Evolutionary conservation across 805 yeast genomes (phyloP).

Genomic region (Clavispora asparagi): DNA sequence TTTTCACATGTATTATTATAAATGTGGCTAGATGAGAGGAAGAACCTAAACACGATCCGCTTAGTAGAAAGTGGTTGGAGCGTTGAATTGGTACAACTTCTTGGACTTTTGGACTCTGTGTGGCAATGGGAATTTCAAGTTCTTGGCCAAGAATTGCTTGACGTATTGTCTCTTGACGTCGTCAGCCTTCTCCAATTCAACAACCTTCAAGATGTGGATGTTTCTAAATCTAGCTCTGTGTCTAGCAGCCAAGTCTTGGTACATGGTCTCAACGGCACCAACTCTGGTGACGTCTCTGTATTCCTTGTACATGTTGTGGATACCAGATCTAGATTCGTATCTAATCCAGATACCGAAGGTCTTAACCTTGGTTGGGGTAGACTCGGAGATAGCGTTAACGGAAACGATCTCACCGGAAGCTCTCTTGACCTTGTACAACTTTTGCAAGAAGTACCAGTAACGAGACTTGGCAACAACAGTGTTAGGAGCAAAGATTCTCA

Average conservation of each 20-base stretch:
- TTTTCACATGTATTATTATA: conserved; percentile 15
- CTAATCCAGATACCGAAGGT: conserved; percentile 99
- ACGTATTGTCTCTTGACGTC: conserved; percentile 99
- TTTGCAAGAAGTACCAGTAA: conserved; percentile 99
- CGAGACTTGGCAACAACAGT: conserved; percentile 99
- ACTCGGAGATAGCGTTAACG: conserved; percentile 85
- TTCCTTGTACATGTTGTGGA: conserved; percentile 99
- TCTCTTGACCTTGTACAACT: conserved; percentile 98
- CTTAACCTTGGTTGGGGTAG: conserved; percentile 98
- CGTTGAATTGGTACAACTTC: conserved; percentile 82
- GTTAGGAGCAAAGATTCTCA: conserved; percentile 99
- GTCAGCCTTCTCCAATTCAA: conserved; percentile 94
- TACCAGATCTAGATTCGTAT: conserved; percentile 99
- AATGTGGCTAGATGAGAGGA: conserved; percentile 8
- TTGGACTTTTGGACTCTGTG: conserved; percentile 95
- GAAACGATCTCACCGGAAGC: conserved; percentile 99
- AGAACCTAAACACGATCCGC: conserved; percentile 11
- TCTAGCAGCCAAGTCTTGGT: conserved; percentile 99
- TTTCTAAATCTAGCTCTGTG: conserved; percentile 99
- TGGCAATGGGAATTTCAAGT: conserved; percentile 99
- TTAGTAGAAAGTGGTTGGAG: conserved; percentile 98
- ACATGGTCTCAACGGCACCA: conserved; percentile 96
- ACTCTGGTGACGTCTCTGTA: conserved; percentile 99
- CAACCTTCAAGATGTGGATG: conserved; percentile 98
- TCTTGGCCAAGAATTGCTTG: conserved; percentile 92